Base-by-base conservation (phyloP, 257 asterid species). In the Penstemon eatonii region DNA sequence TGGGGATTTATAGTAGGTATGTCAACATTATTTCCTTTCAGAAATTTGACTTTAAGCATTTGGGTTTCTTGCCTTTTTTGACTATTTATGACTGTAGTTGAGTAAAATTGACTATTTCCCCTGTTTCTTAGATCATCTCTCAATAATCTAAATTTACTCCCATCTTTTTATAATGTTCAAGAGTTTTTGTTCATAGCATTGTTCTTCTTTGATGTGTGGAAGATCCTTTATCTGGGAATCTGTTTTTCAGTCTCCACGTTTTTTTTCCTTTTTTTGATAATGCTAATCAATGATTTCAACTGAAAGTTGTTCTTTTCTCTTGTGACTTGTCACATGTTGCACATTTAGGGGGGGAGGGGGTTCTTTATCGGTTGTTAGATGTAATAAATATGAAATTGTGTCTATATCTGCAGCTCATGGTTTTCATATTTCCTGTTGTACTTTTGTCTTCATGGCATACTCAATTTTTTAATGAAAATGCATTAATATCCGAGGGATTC, bases 191-290 rank as follows among this genome's bases (percentile, higher is more conserved):
- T 18, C 10, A 12, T 13, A 5, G 63, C 72, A 70, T 37, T 75
- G 58, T 79, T 69, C 70, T 54, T 70, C 56, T 59, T 65, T 52
- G 75, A 77, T 71, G 59, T 72, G 60, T 61, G 81, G 75, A 72
- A 37, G 71, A 78, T 77, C 66, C 66, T 15, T 72, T 56, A 33
- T 63, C 74, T 71, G 64, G 54, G 9, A 25, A 25, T 44, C 44
- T 43, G 12, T 10, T 41, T 39, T 41, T 25, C 33, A 1, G 33
- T 2, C 33, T 25, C 33, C 33, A 25, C 54, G 56, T 38, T 13
- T 67, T 66, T 56, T 56, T 49, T 66, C 5, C 57, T 12, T 15
- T 38, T 10, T 15, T 59, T 59, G 25, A 10, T 59, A 59, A 37
- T 7, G 12, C 51, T 46, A 3, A 49, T 49, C 18, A 49, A 12